Evolutionary conservation across 2,329 filamentous ascomycete genomes (phyloP).

Genomic region (Dryadomyces sulphureus): DNA sequence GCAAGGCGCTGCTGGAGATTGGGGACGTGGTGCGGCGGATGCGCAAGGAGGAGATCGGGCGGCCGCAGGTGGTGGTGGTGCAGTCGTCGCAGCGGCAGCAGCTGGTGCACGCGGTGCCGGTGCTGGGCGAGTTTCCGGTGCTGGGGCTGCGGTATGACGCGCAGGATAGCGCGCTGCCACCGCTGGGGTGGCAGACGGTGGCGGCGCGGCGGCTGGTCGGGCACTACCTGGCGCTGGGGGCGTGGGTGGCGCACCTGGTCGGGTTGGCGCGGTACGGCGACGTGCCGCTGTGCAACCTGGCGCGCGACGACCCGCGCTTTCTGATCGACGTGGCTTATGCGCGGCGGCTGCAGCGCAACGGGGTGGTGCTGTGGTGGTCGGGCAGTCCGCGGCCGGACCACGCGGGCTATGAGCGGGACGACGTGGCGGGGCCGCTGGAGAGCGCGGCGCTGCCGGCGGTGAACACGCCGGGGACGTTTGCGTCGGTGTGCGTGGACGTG

Average conservation of each 20-base stretch:
- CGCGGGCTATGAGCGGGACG: constrained; percentile 87
- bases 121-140: constrained; percentile 69
- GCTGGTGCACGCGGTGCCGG: constrained; percentile 71
- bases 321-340: constrained; percentile 95
- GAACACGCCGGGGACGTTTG: constrained; percentile 87
- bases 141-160: constrained; percentile 69
- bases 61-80: constrained; percentile 70
- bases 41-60: constrained; percentile 63
- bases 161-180: constrained; percentile 74
- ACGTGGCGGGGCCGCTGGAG: constrained; percentile 70
- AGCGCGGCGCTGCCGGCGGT: constrained; percentile 81
- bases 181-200: constrained; percentile 85
- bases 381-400: constrained; percentile 77
- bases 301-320: constrained; percentile 85
- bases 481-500: constrained; percentile 90
- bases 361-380: constrained; percentile 97
- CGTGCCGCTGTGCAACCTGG: constrained; percentile 87
- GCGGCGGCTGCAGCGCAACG: constrained; percentile 73
- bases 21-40: constrained; percentile 82
- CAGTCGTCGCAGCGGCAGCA: constrained; percentile 77
- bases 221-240: constrained; percentile 83
- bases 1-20: constrained; percentile 80
- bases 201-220: constrained; percentile 73
- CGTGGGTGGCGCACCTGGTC: constrained; percentile 80
- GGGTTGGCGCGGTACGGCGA: constrained; percentile 85